Evolutionary conservation across 139 green algal species (phyloP), one percentile per base, ranked within the genome.

Genomic region (Chlamydomonas schloesseri): DNA sequence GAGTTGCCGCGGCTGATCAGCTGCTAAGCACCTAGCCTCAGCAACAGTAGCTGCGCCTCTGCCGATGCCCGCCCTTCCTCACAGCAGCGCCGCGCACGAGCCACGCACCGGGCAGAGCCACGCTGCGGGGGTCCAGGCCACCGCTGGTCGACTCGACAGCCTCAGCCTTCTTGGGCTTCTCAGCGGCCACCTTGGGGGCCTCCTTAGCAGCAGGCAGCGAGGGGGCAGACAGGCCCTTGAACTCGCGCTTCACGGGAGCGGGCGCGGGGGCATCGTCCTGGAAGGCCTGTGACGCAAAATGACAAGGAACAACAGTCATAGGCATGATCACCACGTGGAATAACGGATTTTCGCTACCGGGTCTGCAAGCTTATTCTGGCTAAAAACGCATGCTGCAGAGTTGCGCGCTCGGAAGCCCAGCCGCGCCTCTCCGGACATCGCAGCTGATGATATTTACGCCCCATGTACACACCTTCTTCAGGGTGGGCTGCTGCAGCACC

Each of bases 101-200:
- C 17, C 13, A 85, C 79, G 47, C 73, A 37, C 79, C 79, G 55
- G 79, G 79, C 21, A 85, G 79, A 21, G 79, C 79, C n/a, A 85
- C 42, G 67, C 47, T 69, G 79, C 79, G 79, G 33, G 79, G 79
- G 79, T 85, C 79, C 79, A 85, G 67, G 46, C 46, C 46, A 10
- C 2, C 50, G 79, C 79, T 67, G 6, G 24, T 14, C 13, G 64
- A 71, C 47, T 55, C n/a, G 5, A 28, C 28, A 1, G 20, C 79
- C 50, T 29, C 79, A 50, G 17, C n/a, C 79, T 77, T 69, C 79
- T 85, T 73, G 64, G 64, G 34, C 79, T 85, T 85, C 28, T 74
- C 77, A 33, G 62, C 64, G 0, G 46, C n/a, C 65, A 20, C 15
- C 47, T 64, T 42, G 29, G 46, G 29, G 14, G 28, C 72, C 3